Evolutionary conservation across 768 basidiomycete genomes (phyloP), one percentile per base, ranked within the genome.

Genomic region (Leccinum disarticulatum): DNA sequence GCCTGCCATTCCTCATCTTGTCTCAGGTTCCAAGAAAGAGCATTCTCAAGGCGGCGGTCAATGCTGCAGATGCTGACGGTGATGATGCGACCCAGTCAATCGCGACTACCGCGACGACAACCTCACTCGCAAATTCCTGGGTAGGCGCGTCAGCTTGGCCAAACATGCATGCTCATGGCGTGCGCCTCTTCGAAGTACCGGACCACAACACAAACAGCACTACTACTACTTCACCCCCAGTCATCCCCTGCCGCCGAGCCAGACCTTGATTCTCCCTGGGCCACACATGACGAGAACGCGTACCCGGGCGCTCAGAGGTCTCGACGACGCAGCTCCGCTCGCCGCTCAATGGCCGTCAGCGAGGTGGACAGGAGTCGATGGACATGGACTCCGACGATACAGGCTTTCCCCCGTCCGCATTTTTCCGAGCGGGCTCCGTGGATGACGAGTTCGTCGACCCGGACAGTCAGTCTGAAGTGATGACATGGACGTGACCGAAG

Each of bases 61-160:
- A 79, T 55, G 68, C 73, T n/a, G 66, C 73, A 22, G 71, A 73
- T 51, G 43, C 10, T 6, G 78, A 77, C 51, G 76, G 70, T 38
- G 80, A 79, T 38, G 78, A 80, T 70, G 76, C 68, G 53, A 83
- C 82, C 3, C 77, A 80, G 53, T 83, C 86, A 9, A 83, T 83
- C 75, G 77, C 57, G 85, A 85, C 59, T 81, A 80, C 57, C 76
- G 65, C 60, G 78, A 77, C 56, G 84, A 87, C 56, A 80, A 85
- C 66, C 77, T 77, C 5, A 73, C 81, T 8, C 84, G 87, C 49
- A 89, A 89, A 68, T 91, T 87, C 15, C 69, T 90, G n/a, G 83
- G 80, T 25, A 78, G 90, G 48, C 85, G 91, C 36, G 91, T 93
- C 68, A 91, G 90, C 72, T 93, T 91, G 57, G 87, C 87, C 28